Percentiles rank a stretch among this genome's conserved stretches.
These are phyloP conservation scores for Russula earlei DNA, from an alignment of 768 basidiomycete species.

Conservation along the genomic window DNA sequence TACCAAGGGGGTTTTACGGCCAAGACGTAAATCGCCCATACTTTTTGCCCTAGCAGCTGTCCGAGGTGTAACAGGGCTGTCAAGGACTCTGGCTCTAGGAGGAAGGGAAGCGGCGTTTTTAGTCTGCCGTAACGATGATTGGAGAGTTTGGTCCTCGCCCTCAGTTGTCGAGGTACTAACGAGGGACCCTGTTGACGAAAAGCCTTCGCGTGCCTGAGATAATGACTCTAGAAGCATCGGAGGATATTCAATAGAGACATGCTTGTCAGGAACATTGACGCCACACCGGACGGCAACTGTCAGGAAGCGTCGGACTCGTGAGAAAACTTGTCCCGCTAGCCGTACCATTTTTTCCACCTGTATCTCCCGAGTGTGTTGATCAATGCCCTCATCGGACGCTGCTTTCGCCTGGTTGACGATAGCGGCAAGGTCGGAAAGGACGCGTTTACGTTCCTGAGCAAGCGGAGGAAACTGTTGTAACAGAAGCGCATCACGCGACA, in stretches of 20 bases:
- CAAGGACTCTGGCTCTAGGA: background rate
- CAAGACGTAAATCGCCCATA: slow-evolving; percentile 40
- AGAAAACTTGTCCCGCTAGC: slow-evolving; percentile 72
- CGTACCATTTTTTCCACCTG: slow-evolving; percentile 75
- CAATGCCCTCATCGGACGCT: slow-evolving; percentile 42
- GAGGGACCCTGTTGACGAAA: slow-evolving; percentile 1
- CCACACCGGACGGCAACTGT: slow-evolving; percentile 68
- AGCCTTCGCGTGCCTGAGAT: slow-evolving; percentile 11
- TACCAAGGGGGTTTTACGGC: slow-evolving; percentile 28
- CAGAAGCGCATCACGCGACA: slow-evolving; percentile 70
- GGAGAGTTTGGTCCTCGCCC: slow-evolving; percentile 18
- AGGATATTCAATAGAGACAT: slow-evolving; percentile 10
- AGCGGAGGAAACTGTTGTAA: slow-evolving; percentile 59
- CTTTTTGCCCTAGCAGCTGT: slow-evolving; percentile 40
- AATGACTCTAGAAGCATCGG: slow-evolving; percentile 17
- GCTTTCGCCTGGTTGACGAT: slow-evolving; percentile 75
- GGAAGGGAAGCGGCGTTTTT: slow-evolving; percentile 20
- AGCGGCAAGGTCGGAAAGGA: slow-evolving; percentile 70
- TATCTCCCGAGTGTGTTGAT: slow-evolving; percentile 39
- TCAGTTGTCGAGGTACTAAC: slow-evolving; percentile 1
- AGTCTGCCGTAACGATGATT: slow-evolving; percentile 1
- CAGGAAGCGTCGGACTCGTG: slow-evolving; percentile 71
- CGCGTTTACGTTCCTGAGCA: slow-evolving; percentile 68
- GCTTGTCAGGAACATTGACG: slow-evolving; percentile 44
- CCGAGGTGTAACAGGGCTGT: slow-evolving; percentile 22